Percentiles rank a stretch among this genome's conserved stretches.
Evolutionary conservation across 1,139 yeast species (phyloP).

Genomic region (Wickerhamiella infanticola): DNA sequence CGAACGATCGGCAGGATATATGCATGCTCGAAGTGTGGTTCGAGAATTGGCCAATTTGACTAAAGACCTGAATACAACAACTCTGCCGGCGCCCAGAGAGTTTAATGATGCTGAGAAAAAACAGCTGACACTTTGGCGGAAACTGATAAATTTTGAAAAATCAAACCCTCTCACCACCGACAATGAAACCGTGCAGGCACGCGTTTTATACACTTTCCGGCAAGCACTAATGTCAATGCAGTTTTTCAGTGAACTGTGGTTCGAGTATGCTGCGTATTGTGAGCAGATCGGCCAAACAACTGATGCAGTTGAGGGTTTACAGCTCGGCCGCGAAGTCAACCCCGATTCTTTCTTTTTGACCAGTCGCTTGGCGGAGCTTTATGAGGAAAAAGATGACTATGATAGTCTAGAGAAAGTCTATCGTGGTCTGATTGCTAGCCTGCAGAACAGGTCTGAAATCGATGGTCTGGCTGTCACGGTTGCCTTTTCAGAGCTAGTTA

Average conservation of each 20-base stretch:
- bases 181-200: conserved; percentile 33
- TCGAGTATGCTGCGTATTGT: conserved; percentile 38
- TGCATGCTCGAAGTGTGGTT: conserved; percentile 72
- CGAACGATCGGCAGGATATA: conserved; percentile 72
- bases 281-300: conserved; percentile 10
- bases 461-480: conserved; percentile 8
- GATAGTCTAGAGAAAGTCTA: conserved; percentile 40
- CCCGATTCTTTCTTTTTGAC: conserved; percentile 57
- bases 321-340: conserved; percentile 45
- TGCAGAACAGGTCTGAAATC: not conserved
- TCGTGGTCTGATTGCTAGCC: conserved; percentile 30
- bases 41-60: conserved; percentile 54
- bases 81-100: not conserved
- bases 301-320: conserved; percentile 29
- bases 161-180: conserved; percentile 49
- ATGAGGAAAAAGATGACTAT: conserved; percentile 43
- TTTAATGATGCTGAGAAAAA: not conserved
- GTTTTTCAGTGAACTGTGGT: conserved; percentile 79
- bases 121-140: not conserved
- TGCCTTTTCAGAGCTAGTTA: conserved; percentile 19
- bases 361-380: conserved; percentile 52
- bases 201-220: conserved; percentile 61
- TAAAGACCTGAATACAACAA: conserved; percentile 23
- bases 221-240: conserved; percentile 53
- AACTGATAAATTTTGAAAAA: conserved; percentile 71